Base-by-base conservation (phyloP, 2,329 filamentous ascomycete species). In the Fusarium sp. region DNA sequence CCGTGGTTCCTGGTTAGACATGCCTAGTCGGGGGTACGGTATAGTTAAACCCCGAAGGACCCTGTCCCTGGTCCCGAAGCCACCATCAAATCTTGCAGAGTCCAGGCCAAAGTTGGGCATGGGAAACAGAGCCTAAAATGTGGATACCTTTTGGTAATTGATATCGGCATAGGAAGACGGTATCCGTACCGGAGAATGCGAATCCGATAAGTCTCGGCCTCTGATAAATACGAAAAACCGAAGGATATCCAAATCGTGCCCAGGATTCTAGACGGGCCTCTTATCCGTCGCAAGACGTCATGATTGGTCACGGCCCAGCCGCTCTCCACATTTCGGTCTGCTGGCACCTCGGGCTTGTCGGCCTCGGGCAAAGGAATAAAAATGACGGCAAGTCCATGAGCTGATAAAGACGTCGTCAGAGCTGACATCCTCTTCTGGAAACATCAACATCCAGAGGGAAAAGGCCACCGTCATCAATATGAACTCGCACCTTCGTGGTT, bases 241-340 rank as follows among this genome's bases (percentile, higher is more conserved):
- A 53, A 60, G 13, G 4, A 42, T 25, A 23, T 50, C 49, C 46
- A 44, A 58, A 42, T 42, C 20, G 27, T 49, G 50, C 59, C 61
- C 46, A 68, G 44, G 58, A 53, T 40, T 70, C 67, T 70, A 70
- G 68, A 70, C 58, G 60, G 59, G 64, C 54, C 31, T 64, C 34
- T 40, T 25, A 51, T 62, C 64, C 38, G 29, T 16, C 18, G 2
- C n/a, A 8, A 14, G 7, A 18, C 25, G 0, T 18, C 44, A 6
- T 40, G 20, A 70, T 70, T 70, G 68, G 68, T 8, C 40, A 29
- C 23, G 11, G 5, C 5, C 13, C 11, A 27, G 11, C 18, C 20
- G 18, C 23, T 31, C 56, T 46, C 67, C 68, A 65, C 64, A 51
- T 42, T 54, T 61, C 36, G 60, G 50, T 42, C 46, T 68, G 63